phyloP scores from a whole-genome alignment of 192 early-diverging fungal species.

The Entrophospora sp. region DNA sequence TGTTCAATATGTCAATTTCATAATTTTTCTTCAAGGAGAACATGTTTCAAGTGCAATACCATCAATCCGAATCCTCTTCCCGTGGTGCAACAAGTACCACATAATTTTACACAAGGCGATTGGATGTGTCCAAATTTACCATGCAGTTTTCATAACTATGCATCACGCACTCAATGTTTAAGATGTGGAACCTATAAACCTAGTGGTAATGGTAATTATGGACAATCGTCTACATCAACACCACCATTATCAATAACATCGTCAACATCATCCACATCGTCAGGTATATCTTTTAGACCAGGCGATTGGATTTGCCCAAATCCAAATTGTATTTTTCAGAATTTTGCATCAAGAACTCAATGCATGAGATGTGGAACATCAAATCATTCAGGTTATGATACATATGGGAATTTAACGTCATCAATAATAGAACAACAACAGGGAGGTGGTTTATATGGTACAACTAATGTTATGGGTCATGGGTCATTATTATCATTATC shows the following conservation, averaged over 20 bases:
- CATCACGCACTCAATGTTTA: slow-evolving; percentile 49
- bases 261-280: slow-evolving; percentile 19
- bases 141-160: slow-evolving; percentile 59
- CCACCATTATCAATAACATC: too few relatives aligned
- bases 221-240: too few relatives aligned
- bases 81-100: slow-evolving; percentile 28
- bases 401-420: slow-evolving; percentile 21
- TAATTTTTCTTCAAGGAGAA: slow-evolving; percentile 58
- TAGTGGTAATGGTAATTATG: slow-evolving; percentile 23
- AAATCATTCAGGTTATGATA: slow-evolving; percentile 23
- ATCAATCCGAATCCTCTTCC: slow-evolving; percentile 36
- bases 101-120: slow-evolving; percentile 48
- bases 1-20: slow-evolving; percentile 60
- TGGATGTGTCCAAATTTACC: slow-evolving; percentile 51
- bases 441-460: slow-evolving; percentile 27
- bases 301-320: slow-evolving; percentile 75
- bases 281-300: slow-evolving; percentile 40
- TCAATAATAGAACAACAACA: too few relatives aligned
- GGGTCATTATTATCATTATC: slow-evolving; percentile 20
- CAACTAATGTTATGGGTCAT: slow-evolving; percentile 17
- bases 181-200: slow-evolving; percentile 39
- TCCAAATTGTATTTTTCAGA: slow-evolving; percentile 58
- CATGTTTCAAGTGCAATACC: slow-evolving; percentile 61
- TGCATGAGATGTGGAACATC: slow-evolving; percentile 55
- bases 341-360: slow-evolving; percentile 62